phyloP scores from a whole-genome alignment of 176 grass and related monocot genomes.

The Puya raimondii region DNA sequence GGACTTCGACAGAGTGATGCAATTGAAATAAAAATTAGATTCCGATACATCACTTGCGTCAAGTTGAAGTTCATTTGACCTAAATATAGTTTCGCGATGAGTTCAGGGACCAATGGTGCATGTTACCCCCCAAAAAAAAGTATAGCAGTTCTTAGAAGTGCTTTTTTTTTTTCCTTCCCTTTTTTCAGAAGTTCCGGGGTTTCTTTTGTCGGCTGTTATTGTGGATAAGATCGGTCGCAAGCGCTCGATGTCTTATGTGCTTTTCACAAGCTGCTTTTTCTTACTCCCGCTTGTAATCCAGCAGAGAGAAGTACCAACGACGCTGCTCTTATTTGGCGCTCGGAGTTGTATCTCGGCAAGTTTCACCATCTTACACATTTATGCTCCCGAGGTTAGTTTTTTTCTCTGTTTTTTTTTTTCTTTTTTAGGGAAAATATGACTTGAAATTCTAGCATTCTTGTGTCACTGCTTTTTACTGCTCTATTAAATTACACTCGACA shows the following conservation, averaged over 20 bases:
- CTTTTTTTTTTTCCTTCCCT: background rate
- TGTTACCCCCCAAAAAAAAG: too few species aligned
- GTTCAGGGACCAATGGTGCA: too few species aligned
- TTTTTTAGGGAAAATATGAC: background rate
- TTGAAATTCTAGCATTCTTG: background rate
- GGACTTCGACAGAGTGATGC: too few species aligned
- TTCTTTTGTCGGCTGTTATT: constrained; percentile 66
- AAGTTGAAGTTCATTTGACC: too few species aligned
- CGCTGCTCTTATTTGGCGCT: constrained; percentile 51
- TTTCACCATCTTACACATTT: constrained; percentile 74
- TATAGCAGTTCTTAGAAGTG: background rate
- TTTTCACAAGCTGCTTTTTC: constrained; percentile 61
- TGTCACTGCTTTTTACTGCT: too few species aligned
- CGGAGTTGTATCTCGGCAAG: constrained; percentile 64
- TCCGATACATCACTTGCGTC: too few species aligned
- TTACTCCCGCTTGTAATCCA: constrained; percentile 63
- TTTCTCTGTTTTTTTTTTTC: background rate
- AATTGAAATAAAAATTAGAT: too few species aligned
- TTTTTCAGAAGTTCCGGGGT: constrained; percentile 66
- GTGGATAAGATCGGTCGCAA: constrained; percentile 88
- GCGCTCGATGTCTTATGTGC: constrained; percentile 61
- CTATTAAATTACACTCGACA: too few species aligned
- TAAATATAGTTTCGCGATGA: too few species aligned
- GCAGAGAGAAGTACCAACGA: constrained; percentile 53
- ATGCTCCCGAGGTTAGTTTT: constrained; percentile 70